Conservation (phyloP, 2,329 filamentous ascomycete species). For the Hymenotorrendiella dingleyae region DNA sequence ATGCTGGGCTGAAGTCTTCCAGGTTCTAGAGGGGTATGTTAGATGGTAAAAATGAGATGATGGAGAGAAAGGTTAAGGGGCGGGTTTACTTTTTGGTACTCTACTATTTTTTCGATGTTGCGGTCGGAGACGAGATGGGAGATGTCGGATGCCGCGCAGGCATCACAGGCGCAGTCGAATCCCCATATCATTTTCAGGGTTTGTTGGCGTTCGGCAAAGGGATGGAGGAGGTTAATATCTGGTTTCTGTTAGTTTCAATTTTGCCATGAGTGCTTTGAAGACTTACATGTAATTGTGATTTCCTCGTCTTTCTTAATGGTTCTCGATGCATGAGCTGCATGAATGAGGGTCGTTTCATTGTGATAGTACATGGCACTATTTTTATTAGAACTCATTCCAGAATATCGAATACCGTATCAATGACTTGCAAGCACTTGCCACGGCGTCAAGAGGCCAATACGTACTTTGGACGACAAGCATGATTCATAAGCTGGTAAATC, state of each 20-base stretch:
- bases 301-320: constrained; percentile 37
- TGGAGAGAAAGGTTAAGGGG: not conserved
- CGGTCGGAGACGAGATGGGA: constrained; percentile 24
- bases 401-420: too few relatives aligned
- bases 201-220: constrained; percentile 27
- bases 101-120: constrained; percentile 31
- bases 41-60: not conserved
- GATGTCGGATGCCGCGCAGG: constrained; percentile 28
- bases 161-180: constrained; percentile 35
- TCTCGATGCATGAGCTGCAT: constrained; percentile 33
- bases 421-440: too few relatives aligned
- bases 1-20: constrained; percentile 30
- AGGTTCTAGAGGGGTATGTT: constrained; percentile 21
- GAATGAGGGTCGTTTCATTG: constrained; percentile 32
- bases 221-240: constrained; percentile 30
- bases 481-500: constrained; percentile 33
- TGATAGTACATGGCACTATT: constrained; percentile 32
- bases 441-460: constrained; percentile 9
- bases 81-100: constrained; percentile 22
- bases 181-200: constrained; percentile 33
- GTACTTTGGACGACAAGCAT: constrained; percentile 38
- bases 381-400: constrained; percentile 3
- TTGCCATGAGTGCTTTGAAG: not conserved
- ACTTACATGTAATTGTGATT: constrained; percentile 35
- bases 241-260: constrained; percentile 4